phyloP scores from a whole-genome alignment of 1,284 basidiomycete genomes.

The Puccinia horiana region DNA sequence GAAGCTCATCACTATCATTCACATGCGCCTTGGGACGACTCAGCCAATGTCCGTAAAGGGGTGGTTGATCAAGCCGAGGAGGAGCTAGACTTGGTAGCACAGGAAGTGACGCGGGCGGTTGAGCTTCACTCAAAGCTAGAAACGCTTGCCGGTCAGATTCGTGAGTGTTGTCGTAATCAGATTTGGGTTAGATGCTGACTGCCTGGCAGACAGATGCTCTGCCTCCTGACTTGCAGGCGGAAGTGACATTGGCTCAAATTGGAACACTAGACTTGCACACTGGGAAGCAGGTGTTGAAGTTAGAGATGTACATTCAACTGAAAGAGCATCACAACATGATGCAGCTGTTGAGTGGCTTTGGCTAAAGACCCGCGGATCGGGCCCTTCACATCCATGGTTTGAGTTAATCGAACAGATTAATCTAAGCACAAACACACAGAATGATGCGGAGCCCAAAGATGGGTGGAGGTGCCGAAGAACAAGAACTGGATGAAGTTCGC shows the following conservation, averaged over 20 bases:
- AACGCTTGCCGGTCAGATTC: not conserved
- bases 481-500: no score
- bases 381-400: not conserved
- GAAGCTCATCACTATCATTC: not conserved
- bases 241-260: not conserved
- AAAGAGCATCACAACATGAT: slow-evolving; percentile 3
- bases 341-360: slow-evolving; percentile 5
- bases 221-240: not conserved
- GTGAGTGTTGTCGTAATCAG: not conserved
- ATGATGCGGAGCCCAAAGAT: not conserved
- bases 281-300: not conserved
- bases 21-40: not conserved
- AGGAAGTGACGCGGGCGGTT: slow-evolving; percentile 4
- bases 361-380: not conserved
- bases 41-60: not conserved
- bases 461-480: no score
- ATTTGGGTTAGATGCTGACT: not conserved
- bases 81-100: not conserved
- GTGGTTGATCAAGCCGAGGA: not conserved
- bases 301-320: not conserved
- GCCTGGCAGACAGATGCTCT: not conserved
- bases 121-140: not conserved
- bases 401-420: not conserved
- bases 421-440: not conserved
- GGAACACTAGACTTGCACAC: not conserved